These are phyloP conservation scores for Podila horticola DNA, from an alignment of 192 early-diverging fungal species.

Conservation along the genomic window DNA sequence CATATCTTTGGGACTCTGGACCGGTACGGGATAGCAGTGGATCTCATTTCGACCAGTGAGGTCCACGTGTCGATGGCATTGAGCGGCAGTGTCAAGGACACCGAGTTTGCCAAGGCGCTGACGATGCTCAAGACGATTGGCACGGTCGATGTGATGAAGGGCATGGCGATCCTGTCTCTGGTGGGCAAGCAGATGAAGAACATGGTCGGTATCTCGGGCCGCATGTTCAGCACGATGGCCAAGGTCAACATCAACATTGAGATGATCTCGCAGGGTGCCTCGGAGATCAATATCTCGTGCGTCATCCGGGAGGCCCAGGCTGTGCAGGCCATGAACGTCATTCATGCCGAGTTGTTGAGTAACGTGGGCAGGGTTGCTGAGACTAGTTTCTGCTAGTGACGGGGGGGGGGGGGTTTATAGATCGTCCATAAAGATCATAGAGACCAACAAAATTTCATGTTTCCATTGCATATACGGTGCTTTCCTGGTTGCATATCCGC, in stretches of 20 bases:
- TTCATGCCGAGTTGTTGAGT: constrained; percentile 82
- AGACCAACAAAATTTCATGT: no score
- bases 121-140: constrained; percentile 82
- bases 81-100: constrained; percentile 63
- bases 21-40: constrained; percentile 88
- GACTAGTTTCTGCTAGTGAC: constrained; percentile 3
- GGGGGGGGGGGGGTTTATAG: no score
- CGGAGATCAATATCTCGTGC: constrained; percentile 98
- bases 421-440: no score
- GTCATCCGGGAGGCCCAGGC: constrained; percentile 83
- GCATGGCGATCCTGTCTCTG: constrained; percentile 95
- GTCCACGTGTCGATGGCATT: constrained; percentile 94
- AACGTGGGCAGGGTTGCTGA: constrained; percentile 13
- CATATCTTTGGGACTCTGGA: constrained; percentile 93
- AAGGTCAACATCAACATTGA: constrained; percentile 93
- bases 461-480: no score
- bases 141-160: constrained; percentile 81
- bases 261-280: constrained; percentile 98
- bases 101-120: constrained; percentile 79
- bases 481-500: no score
- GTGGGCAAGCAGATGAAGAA: constrained; percentile 97
- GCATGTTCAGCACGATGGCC: constrained; percentile 94
- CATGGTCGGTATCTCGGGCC: constrained; percentile 92
- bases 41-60: constrained; percentile 92
- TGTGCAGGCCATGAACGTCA: constrained; percentile 78